Evolutionary conservation across 2,329 filamentous ascomycete species (phyloP).

Genomic region (Grosmannia serpens): DNA sequence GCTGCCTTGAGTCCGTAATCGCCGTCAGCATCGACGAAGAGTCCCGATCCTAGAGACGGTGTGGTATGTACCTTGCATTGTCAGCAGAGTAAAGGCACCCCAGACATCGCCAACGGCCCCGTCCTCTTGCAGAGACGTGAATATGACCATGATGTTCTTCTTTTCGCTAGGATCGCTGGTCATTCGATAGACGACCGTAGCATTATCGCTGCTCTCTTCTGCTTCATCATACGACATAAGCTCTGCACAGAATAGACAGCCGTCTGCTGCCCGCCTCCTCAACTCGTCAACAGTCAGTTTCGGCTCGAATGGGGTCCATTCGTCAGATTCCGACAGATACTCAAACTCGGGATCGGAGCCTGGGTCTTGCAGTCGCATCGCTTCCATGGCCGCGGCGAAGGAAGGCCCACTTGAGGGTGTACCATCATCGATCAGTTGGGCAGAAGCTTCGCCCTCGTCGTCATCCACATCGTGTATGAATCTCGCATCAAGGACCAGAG

Average conservation of each 20-base stretch:
- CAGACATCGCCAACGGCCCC: not conserved
- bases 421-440: no score
- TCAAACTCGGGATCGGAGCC: not conserved
- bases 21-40: not conserved
- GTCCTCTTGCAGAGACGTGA: not conserved
- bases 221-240: not conserved
- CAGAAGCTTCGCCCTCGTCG: no score
- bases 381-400: not conserved
- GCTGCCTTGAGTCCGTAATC: not conserved
- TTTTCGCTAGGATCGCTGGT: not conserved
- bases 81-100: not conserved
- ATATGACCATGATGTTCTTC: not conserved
- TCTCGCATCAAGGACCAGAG: no score
- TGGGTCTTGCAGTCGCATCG: not conserved
- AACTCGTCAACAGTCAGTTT: not conserved
- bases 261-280: not conserved
- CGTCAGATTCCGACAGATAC: not conserved
- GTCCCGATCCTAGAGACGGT: not conserved
- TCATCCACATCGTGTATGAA: no score
- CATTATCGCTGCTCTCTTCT: not conserved
- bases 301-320: not conserved
- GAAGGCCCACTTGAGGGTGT: no score
- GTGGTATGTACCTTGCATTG: not conserved
- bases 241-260: not conserved
- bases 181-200: not conserved